phyloP scores from a whole-genome alignment of 805 yeast species.

The Myxozyma kluyveri region DNA sequence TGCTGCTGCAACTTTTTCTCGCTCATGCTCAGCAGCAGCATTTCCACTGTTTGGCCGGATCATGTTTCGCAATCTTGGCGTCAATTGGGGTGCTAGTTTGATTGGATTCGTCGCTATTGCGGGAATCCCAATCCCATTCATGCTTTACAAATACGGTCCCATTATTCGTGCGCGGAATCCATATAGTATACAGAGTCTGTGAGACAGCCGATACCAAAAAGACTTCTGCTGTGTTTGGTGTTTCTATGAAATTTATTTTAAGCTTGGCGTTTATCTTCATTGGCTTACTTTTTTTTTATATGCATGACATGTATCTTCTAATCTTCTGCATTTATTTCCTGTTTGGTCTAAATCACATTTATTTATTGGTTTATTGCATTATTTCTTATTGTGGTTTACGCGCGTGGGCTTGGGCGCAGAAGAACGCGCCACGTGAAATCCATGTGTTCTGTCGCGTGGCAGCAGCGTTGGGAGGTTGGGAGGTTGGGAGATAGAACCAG shows the following conservation, averaged over 20 bases:
- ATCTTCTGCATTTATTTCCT: not conserved
- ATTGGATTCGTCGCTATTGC: constrained; percentile 51
- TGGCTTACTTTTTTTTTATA: constrained; percentile 3
- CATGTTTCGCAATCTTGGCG: constrained; percentile 51
- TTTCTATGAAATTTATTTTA: not conserved
- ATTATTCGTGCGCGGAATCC: constrained; percentile 38
- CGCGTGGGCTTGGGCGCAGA: too few species aligned
- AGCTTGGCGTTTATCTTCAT: too few species aligned
- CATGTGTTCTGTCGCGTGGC: too few species aligned
- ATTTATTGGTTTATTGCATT: not conserved
- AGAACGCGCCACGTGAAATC: too few species aligned
- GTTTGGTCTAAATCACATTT: not conserved
- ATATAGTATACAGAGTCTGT: constrained; percentile 17
- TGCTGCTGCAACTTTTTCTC: constrained; percentile 43
- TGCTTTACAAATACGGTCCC: constrained; percentile 53
- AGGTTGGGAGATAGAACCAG: too few species aligned
- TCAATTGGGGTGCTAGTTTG: constrained; percentile 56
- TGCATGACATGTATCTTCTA: not conserved
- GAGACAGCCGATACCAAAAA: not conserved
- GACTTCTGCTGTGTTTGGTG: not conserved
- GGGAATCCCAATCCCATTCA: constrained; percentile 56
- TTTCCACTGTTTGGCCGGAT: constrained; percentile 51
- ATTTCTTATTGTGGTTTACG: not conserved
- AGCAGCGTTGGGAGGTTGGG: too few species aligned
- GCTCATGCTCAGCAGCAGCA: constrained; percentile 56